Evolutionary conservation across 192 early-diverging fungal species (phyloP).

Genomic region (Spizellomyces punctatus): DNA sequence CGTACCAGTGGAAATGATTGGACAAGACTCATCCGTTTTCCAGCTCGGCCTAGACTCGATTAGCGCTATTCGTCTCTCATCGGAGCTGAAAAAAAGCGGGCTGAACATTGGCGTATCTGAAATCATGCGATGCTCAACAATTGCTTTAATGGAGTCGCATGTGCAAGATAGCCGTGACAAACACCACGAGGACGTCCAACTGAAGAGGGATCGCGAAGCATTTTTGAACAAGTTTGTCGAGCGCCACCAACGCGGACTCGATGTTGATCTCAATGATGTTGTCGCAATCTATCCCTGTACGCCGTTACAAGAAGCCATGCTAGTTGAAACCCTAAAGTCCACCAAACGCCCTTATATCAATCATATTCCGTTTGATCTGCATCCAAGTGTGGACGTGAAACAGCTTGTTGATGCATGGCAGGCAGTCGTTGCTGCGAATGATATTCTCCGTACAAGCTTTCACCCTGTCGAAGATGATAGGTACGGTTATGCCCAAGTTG

Average conservation of each 20-base stretch:
- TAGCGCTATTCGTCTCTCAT: background rate
- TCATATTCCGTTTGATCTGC: conserved; percentile 11
- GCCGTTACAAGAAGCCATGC: conserved; percentile 35
- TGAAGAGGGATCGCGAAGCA: conserved; percentile 1
- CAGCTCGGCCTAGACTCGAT: conserved; percentile 17
- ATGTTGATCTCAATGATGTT: background rate
- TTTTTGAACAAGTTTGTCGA: background rate
- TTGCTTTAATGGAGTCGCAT: conserved; percentile 1
- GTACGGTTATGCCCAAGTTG: conserved; percentile 8
- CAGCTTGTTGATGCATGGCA: background rate
- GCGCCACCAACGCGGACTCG: background rate
- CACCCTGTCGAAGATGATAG: background rate
- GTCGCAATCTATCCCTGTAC: conserved; percentile 26
- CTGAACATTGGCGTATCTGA: conserved; percentile 9
- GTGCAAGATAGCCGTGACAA: background rate
- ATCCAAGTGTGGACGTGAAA: background rate
- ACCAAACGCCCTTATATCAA: conserved; percentile 11
- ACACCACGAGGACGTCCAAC: background rate
- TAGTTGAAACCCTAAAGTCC: conserved; percentile 17
- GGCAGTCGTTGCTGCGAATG: conserved; percentile 7
- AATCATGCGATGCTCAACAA: conserved; percentile 7
- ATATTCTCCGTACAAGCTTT: conserved; percentile 32
- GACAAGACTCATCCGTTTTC: background rate
- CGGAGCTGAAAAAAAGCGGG: background rate
- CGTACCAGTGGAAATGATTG: background rate